Base-by-base conservation (phyloP, 371 early-diverging fungal genomes). In the Blakeslea trispora region DNA sequence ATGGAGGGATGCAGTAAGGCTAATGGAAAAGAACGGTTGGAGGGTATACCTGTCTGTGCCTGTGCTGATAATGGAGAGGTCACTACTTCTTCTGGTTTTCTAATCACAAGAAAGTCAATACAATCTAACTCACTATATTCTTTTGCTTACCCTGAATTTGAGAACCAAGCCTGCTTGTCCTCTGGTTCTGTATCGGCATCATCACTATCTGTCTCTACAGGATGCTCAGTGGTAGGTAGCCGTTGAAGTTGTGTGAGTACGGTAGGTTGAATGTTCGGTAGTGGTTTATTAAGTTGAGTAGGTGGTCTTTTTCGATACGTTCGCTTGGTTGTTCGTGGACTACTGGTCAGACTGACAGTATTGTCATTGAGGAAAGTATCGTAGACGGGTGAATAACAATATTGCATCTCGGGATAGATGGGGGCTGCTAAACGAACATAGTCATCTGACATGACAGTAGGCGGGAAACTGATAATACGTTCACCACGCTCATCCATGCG, bases 361-460 rank as follows among this genome's bases (percentile, higher is more conserved):
- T 28, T 22, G 19, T 70, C 59, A 59, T 66, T 53, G 61, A 66
- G 21, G 11, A 46, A 47, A 18, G 31, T 67, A 40, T 78, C 71
- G 34, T 83, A 74, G 28, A 72, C 75, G 18, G 88, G 88, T 14
- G 88, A 88, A 55, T 83, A 83, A 58, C 85, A 85, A 24, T 77
- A 76, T 39, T 83, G 81, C 79, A 89, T 88, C 53, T 89, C 89
- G 1, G 88, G 88, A 57, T 86, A 89, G 24, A 77, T 69, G 35
- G 87, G 79, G 3, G 87, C 90, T 40, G 85, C 84, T 14, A 88
- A 75, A 57, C 86, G 84, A 56, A 90, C 89, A 68, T 90, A 91
- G 45, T 89, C 86, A 66, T 89, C 88, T 34, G 84, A 81, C 60
- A 87, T 81, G 39, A 82, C 79, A 22, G 80, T 81, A 1, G 83